Conservation (phyloP, 306 rosid genomes). For the Quillaja saponaria region DNA sequence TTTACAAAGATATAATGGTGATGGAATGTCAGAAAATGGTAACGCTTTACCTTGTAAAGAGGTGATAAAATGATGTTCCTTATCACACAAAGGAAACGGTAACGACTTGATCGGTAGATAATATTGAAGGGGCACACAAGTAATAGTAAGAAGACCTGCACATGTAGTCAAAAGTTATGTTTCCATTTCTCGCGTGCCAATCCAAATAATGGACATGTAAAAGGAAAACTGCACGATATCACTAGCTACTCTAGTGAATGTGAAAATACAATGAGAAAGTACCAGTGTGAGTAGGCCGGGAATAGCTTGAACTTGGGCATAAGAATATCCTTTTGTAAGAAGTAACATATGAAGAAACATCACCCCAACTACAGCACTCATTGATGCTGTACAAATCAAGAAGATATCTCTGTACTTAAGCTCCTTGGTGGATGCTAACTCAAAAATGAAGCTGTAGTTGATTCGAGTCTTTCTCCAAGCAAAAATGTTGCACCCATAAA, state of each 20-base stretch:
- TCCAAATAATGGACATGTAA: neutral
- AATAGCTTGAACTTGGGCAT: constrained; percentile 68
- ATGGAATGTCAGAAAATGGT: constrained; percentile 29
- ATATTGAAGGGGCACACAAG: constrained; percentile 82
- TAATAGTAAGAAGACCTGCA: constrained; percentile 65
- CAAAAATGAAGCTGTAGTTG: constrained; percentile 89
- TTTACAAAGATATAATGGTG: neutral
- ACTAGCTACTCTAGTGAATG: too few species aligned
- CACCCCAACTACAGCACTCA: constrained; percentile 77
- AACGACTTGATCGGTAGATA: constrained; percentile 79
- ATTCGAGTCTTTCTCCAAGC: constrained; percentile 91
- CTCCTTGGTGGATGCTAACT: constrained; percentile 67
- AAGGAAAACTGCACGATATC: neutral
- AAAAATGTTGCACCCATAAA: constrained; percentile 87
- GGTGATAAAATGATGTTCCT: constrained; percentile 90
- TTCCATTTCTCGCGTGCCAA: neutral
- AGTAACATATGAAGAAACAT: constrained; percentile 77
- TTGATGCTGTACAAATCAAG: constrained; percentile 75
- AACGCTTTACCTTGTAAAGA: constrained; percentile 76
- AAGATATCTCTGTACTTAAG: constrained; percentile 85
- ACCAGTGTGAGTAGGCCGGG: constrained; percentile 89
- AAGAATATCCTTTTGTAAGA: constrained; percentile 73
- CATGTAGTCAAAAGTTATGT: constrained; percentile 20
- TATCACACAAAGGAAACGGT: constrained; percentile 67
- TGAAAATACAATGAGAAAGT: constrained; percentile 23